Conservation (phyloP, 2,329 filamentous ascomycete genomes). For the Fusarium sp. region DNA sequence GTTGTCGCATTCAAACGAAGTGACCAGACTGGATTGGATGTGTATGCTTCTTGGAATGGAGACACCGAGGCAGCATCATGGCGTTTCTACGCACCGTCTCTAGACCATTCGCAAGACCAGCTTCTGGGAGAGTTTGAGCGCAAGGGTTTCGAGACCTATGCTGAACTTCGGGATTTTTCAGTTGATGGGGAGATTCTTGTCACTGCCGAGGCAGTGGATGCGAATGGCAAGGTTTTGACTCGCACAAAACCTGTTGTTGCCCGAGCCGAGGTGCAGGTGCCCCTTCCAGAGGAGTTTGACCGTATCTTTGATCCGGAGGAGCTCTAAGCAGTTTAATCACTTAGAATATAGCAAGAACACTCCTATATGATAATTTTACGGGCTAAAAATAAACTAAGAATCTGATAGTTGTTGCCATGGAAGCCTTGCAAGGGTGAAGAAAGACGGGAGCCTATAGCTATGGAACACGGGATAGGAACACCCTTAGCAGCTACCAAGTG, state of each 20-base stretch:
- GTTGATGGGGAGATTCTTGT: neutral
- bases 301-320: neutral
- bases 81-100: neutral
- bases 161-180: neutral
- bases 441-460: neutral
- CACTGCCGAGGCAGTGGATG: neutral
- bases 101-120: neutral
- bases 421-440: neutral
- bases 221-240: neutral
- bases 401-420: neutral
- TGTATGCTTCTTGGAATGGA: conserved; percentile 6
- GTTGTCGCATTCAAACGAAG: conserved; percentile 30
- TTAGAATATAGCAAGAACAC: neutral
- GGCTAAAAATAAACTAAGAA: neutral
- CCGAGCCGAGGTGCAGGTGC: neutral
- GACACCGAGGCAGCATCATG: conserved; percentile 2
- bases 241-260: neutral
- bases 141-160: neutral
- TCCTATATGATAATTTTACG: neutral
- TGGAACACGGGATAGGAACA: neutral
- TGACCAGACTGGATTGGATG: neutral
- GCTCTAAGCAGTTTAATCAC: neutral
- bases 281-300: neutral
- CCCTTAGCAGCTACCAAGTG: neutral
- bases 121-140: neutral